Conservation (phyloP, 352 stramenopile species). For the Blastocystis sp. region DNA sequence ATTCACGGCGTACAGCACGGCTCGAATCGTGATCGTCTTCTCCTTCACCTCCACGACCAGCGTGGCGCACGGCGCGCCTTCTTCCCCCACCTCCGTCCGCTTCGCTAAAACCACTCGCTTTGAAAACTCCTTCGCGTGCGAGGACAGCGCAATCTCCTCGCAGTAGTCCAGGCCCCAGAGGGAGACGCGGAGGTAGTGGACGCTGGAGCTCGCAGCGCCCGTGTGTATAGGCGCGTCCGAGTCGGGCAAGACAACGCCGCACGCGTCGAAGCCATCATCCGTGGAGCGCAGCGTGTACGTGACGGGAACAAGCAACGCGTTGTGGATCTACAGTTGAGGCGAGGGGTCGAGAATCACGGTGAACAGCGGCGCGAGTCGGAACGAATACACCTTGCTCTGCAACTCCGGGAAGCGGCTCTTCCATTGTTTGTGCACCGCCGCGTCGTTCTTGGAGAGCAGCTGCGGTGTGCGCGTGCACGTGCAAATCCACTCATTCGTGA, state of each 20-base stretch:
- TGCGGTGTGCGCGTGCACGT: neutral
- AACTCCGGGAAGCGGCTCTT: neutral
- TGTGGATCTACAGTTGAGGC: neutral
- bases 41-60: neutral
- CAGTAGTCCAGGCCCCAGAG: constrained; percentile 44
- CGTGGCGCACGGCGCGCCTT: neutral
- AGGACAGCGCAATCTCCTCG: neutral
- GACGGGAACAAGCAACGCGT: constrained; percentile 3
- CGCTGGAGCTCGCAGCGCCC: neutral
- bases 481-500: neutral
- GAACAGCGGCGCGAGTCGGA: neutral
- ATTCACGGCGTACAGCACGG: constrained; percentile 29
- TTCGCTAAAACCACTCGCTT: neutral
- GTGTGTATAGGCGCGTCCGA: neutral
- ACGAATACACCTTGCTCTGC: neutral
- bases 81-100: too few relatives aligned
- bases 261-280: neutral
- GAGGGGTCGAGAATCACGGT: neutral
- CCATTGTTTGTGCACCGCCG: neutral
- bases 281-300: constrained; percentile 14
- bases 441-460: neutral
- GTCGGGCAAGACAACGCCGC: constrained; percentile 15
- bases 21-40: neutral
- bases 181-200: constrained; percentile 7
- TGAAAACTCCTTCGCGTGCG: neutral